Percentiles rank a stretch among this genome's conserved stretches.
phyloP scores from a whole-genome alignment of 2,329 filamentous ascomycete genomes.

The Fusarium secorum region DNA sequence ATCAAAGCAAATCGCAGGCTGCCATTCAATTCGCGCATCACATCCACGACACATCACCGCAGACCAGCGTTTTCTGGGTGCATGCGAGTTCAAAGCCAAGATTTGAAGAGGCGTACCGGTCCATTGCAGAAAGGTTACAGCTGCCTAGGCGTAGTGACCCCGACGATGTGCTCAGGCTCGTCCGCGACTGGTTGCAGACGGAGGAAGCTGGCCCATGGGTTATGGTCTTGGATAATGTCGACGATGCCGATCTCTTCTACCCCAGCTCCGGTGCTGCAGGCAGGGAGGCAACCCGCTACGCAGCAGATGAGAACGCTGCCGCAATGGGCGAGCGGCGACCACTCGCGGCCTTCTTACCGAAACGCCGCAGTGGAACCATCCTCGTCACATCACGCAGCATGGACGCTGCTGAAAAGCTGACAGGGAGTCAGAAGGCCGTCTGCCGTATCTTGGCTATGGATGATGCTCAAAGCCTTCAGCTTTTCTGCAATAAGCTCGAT shows the following conservation, averaged over 20 bases:
- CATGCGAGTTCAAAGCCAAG: conserved; percentile 46
- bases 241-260: conserved; percentile 25
- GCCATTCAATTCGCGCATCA: conserved; percentile 50
- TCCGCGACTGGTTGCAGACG: conserved; percentile 42
- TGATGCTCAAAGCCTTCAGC: conserved; percentile 4
- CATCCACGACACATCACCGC: conserved; percentile 34
- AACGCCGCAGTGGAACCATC: conserved; percentile 20
- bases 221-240: conserved; percentile 35
- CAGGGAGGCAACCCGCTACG: too few relatives aligned
- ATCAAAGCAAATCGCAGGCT: conserved; percentile 37
- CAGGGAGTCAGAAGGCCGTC: conserved; percentile 13
- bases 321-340: not conserved
- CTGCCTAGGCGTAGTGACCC: conserved; percentile 44
- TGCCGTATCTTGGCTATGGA: conserved; percentile 19
- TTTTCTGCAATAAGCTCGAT: conserved; percentile 30
- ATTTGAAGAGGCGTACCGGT: conserved; percentile 47
- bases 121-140: conserved; percentile 46
- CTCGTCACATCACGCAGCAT: conserved; percentile 30
- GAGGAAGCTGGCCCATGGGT: conserved; percentile 36
- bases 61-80: conserved; percentile 51
- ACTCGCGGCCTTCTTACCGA: conserved; percentile 27
- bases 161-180: conserved; percentile 45
- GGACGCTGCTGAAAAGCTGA: conserved; percentile 21
- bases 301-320: too few relatives aligned
- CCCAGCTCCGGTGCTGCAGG: too few relatives aligned